Conservation (phyloP, 164 flowering plant genomes). For the Piper betle region DNA sequence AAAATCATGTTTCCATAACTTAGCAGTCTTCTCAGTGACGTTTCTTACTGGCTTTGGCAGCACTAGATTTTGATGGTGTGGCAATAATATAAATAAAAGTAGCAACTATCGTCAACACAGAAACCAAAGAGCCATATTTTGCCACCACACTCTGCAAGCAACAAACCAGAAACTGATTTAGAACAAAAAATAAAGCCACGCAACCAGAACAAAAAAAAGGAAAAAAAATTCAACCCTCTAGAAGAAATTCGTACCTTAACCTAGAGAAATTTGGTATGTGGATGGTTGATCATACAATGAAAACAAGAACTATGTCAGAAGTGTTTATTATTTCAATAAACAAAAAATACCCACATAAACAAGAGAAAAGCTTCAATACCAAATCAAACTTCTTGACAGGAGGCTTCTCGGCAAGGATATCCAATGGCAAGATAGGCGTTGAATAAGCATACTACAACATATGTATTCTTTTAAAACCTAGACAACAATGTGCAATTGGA, state of each 20-base stretch:
- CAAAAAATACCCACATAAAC: neutral
- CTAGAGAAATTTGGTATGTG: constrained; percentile 27
- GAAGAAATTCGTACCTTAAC: constrained; percentile 50
- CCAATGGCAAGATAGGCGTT: constrained; percentile 67
- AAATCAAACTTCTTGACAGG: constrained; percentile 70
- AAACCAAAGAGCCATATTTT: constrained; percentile 63
- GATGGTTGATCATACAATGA: constrained; percentile 5
- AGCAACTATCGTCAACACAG: constrained; percentile 52
- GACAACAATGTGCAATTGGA: neutral
- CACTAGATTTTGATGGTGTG: constrained; percentile 64
- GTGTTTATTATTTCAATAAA: neutral
- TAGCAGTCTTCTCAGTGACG: constrained; percentile 31
- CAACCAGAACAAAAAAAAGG: neutral
- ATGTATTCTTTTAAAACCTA: neutral
- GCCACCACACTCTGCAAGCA: constrained; percentile 66
- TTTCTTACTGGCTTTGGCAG: constrained; percentile 70
- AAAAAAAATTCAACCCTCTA: too few species aligned
- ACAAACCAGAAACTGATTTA: neutral
- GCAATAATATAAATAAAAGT: constrained; percentile 54
- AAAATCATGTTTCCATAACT: too few species aligned
- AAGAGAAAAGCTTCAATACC: constrained; percentile 28
- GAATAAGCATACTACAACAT: constrained; percentile 59
- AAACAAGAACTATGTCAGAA: neutral
- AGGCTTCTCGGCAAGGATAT: constrained; percentile 73
- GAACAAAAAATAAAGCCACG: neutral